Evolutionary conservation across 768 basidiomycete genomes (phyloP), one percentile per base, ranked within the genome.

Genomic region (Tephrocybe sp.): DNA sequence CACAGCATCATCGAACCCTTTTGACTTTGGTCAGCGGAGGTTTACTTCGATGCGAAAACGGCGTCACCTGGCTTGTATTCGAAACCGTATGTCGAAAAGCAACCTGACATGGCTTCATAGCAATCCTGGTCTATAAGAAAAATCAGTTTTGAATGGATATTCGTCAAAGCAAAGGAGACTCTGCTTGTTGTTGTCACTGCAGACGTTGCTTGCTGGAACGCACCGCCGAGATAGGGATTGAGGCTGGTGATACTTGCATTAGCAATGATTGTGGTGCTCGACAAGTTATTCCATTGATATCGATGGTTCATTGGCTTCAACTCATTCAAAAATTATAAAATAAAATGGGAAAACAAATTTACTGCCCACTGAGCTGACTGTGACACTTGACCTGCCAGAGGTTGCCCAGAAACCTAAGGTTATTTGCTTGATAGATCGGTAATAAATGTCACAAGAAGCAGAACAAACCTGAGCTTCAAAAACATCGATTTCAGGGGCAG

Each of bases 401-500:
- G 2, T 66, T 65, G 7, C 70, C 63, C 23, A 69, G 72, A 31
- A 70, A 58, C 65, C 67, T 49, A 50, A 42, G 5, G 46, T 34
- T 14, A 5, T 22, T 30, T 13, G 56, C 32, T 19, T n/a, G 26
- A 49, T 17, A 7, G n/a, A 39, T 45, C 23, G 26, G 23, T 16
- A 9, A 31, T 33, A 12, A 30, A 7, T 26, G n/a, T 23, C 8
- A 20, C 35, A 13, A 36, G n/a, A 19, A 20, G 26, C 6, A 14
- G 43, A 20, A 16, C 58, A 49, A 54, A 84, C 86, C 68, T 85
- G 83, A 6, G 92, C 87, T 71, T 95, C 93, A 62, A 95, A 84
- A 93, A 52, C 74, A 73, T 96, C 93, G 36, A 96, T 93, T 67
- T 96, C 93, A 1, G 92, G 92, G 4, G 92, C 89, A 23, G 85